Evolutionary conservation across 2,329 filamentous ascomycete genomes (phyloP).

Genomic region (Lasiodiplodia citricola): DNA sequence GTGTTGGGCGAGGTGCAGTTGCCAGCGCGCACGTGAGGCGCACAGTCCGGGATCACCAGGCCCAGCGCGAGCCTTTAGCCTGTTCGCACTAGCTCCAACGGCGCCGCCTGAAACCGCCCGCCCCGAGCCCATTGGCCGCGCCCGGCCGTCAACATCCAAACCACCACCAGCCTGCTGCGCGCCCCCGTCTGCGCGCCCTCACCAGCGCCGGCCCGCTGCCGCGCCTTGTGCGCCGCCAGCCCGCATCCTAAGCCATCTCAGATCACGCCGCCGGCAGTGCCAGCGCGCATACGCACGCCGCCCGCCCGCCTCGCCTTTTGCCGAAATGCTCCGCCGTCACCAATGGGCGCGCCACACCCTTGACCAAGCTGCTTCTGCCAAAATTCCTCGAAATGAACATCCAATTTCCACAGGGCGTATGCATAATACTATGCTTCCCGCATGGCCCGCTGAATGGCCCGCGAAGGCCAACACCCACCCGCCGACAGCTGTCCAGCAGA

Average conservation of each 20-base stretch:
- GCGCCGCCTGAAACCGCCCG: conserved; percentile 7
- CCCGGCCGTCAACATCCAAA: background rate
- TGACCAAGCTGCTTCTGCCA: conserved; percentile 19
- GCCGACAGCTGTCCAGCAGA: background rate
- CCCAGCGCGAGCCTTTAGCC: conserved; percentile 11
- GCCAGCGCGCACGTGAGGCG: conserved; percentile 10
- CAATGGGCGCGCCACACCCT: background rate
- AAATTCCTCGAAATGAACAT: conserved; percentile 22
- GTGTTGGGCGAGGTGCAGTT: background rate
- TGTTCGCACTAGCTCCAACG: background rate
- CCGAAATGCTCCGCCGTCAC: conserved; percentile 11
- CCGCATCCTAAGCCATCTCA: conserved; percentile 2
- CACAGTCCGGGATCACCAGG: conserved; percentile 7
- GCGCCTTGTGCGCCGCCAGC: conserved; percentile 17
- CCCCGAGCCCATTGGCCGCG: background rate
- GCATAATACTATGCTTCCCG: conserved; percentile 19
- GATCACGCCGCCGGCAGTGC: background rate
- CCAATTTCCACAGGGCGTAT: conserved; percentile 23
- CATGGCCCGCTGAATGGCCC: conserved; percentile 20
- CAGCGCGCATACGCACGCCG: conserved; percentile 1
- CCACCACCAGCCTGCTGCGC: conserved; percentile 9
- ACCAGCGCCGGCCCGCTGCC: conserved; percentile 16
- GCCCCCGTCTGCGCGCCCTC: conserved; percentile 14
- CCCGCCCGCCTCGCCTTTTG: background rate
- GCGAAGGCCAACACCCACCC: conserved; percentile 1